phyloP scores from a whole-genome alignment of 1,139 yeast genomes.

The Trichomonascaceae sp. region DNA sequence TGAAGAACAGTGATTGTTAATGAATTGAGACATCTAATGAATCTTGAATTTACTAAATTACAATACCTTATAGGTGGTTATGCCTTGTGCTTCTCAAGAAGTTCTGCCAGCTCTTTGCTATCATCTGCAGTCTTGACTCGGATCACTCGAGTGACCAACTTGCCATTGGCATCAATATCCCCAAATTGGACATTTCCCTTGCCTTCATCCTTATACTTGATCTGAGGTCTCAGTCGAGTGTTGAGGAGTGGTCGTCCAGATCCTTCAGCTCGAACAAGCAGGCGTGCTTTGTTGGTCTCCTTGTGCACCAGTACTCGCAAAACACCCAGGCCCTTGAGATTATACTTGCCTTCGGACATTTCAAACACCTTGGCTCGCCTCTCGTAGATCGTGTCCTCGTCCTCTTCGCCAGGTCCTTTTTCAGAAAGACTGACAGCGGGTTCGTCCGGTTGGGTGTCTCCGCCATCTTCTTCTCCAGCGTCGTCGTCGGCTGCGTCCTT shows the following conservation, averaged over 20 bases:
- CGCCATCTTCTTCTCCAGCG: constrained; percentile 9
- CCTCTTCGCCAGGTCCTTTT: constrained; percentile 73
- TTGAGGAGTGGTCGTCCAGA: constrained; percentile 72
- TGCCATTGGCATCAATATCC: constrained; percentile 34
- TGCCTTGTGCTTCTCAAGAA: constrained; percentile 34
- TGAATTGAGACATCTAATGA: no score
- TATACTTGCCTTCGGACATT: constrained; percentile 25
- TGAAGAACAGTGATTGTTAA: no score
- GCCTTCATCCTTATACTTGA: constrained; percentile 31
- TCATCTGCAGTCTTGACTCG: constrained; percentile 63
- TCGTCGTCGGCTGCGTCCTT: constrained; percentile 6
- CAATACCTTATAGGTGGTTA: no score
- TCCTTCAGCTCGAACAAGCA: constrained; percentile 80
- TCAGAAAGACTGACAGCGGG: constrained; percentile 25
- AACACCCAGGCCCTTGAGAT: constrained; percentile 61
- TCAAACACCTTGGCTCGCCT: constrained; percentile 65
- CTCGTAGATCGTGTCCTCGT: constrained; percentile 50
- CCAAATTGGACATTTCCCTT: constrained; percentile 41
- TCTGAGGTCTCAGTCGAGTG: constrained; percentile 40
- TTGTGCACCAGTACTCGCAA: constrained; percentile 55
- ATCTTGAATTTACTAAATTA: no score
- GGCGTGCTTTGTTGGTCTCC: constrained; percentile 47
- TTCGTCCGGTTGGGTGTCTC: constrained; percentile 16
- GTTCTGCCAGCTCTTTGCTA: constrained; percentile 47
- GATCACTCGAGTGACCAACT: constrained; percentile 47